Conservation (phyloP, 176 grass and related monocot genomes). For the Raddia guianensis region DNA sequence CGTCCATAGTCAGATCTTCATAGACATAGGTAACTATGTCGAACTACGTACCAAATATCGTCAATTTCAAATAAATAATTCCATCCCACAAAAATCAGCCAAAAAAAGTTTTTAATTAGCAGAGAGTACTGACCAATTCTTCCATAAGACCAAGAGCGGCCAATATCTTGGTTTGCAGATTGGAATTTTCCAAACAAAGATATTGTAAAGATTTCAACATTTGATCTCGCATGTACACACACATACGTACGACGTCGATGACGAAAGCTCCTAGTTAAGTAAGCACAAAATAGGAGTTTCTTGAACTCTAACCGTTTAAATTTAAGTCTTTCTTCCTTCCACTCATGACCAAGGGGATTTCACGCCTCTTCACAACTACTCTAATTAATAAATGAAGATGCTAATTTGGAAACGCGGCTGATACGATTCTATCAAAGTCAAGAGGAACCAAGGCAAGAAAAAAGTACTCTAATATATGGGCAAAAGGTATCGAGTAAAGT, state of each 20-base stretch:
- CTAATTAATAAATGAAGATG: background rate
- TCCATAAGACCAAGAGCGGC: too few species aligned
- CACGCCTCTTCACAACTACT: background rate
- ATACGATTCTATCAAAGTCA: conserved; percentile 13
- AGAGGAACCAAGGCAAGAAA: background rate
- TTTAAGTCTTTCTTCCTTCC: background rate
- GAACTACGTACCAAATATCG: too few species aligned
- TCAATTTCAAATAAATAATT: background rate
- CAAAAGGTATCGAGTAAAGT: conserved; percentile 6
- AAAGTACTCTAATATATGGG: background rate
- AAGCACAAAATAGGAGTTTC: background rate
- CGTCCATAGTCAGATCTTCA: too few species aligned
- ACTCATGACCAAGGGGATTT: background rate
- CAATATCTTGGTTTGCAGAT: background rate
- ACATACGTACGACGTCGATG: too few species aligned
- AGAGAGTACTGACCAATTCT: too few species aligned
- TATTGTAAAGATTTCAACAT: background rate
- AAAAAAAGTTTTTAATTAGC: too few species aligned
- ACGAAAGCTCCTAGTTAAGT: background rate
- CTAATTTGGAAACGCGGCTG: background rate
- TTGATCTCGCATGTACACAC: background rate
- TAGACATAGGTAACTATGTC: too few species aligned
- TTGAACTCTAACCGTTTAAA: background rate
- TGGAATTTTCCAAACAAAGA: background rate
- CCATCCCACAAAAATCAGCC: background rate